A percentile compares a stretch with the other conserved stretches of the same genome.
These are phyloP conservation scores for Mycosarcoma maydis DNA, from an alignment of 1,284 basidiomycete species.

Conservation along the genomic window DNA sequence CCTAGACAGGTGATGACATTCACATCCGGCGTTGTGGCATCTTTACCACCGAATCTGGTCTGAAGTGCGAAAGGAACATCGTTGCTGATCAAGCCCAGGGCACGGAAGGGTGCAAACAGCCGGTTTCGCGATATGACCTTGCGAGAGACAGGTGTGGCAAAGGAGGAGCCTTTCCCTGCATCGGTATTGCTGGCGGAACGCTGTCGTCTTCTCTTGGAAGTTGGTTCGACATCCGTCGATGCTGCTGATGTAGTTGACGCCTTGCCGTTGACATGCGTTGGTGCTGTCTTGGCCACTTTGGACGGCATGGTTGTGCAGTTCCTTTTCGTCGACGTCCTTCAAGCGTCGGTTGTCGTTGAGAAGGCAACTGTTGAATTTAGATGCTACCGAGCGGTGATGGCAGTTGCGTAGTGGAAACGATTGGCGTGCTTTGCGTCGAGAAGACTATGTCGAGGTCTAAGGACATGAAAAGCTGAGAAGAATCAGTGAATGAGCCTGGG, in stretches of 20 bases:
- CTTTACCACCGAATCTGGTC: slow-evolving; percentile 81
- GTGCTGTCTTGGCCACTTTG: slow-evolving; percentile 23
- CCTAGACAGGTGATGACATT: slow-evolving; percentile 89
- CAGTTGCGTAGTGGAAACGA: background rate
- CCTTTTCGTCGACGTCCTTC: background rate
- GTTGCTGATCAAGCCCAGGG: slow-evolving; percentile 90
- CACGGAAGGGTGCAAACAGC: slow-evolving; percentile 93
- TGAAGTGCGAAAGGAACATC: slow-evolving; percentile 89
- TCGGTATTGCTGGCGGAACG: slow-evolving; percentile 1
- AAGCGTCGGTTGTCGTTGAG: no score
- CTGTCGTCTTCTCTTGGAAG: slow-evolving; percentile 24
- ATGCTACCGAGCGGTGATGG: no score
- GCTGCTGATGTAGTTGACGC: slow-evolving; percentile 9
- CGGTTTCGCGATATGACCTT: slow-evolving; percentile 37
- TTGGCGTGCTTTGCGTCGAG: background rate
- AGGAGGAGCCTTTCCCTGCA: slow-evolving; percentile 1
- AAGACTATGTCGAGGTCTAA: no score
- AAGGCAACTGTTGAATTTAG: no score
- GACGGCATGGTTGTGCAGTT: slow-evolving; percentile 22
- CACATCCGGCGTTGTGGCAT: slow-evolving; percentile 72
- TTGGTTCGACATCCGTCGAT: slow-evolving; percentile 18
- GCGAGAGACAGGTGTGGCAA: slow-evolving; percentile 4
- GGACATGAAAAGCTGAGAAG: no score
- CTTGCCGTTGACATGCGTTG: slow-evolving; percentile 22
- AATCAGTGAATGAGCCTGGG: no score